A percentile compares a stretch with the other conserved stretches of the same genome.
Conservation (phyloP, 345 rosid species). For the Dimocarpus longan region DNA sequence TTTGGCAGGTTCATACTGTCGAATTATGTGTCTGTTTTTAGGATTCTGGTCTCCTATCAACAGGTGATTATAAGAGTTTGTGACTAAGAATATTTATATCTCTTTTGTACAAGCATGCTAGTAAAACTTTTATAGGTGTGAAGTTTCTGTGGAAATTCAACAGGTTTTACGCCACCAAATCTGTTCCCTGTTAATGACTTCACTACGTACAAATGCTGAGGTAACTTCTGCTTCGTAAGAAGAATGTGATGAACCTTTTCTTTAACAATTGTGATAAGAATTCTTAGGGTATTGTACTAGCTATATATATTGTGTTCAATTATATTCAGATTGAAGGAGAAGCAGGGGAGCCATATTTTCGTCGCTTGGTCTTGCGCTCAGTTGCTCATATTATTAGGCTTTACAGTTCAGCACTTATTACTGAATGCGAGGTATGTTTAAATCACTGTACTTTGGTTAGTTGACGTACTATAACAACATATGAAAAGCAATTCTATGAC, state of each 20-base stretch:
- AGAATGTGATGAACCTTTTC: background rate
- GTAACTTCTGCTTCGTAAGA: conserved; percentile 38
- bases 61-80: conserved; percentile 53
- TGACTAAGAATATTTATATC: conserved; percentile 11
- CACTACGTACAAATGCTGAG: conserved; percentile 92
- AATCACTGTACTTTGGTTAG: conserved; percentile 13
- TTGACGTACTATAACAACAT: background rate
- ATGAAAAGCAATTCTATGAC: background rate
- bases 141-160: conserved; percentile 34
- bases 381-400: conserved; percentile 93
- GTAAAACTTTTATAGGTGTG: conserved; percentile 29
- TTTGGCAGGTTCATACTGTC: conserved; percentile 83
- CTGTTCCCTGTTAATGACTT: conserved; percentile 97
- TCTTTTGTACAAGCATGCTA: conserved; percentile 24
- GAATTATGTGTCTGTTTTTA: conserved; percentile 80
- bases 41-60: conserved; percentile 69
- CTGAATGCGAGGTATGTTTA: conserved; percentile 86
- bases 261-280: background rate
- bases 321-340: conserved; percentile 86
- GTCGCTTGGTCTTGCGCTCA: conserved; percentile 95
- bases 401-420: conserved; percentile 86
- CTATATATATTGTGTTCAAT: conserved; percentile 25
- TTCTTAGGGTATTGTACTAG: background rate
- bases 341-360: conserved; percentile 90
- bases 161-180: conserved; percentile 95